A percentile compares a stretch with the other conserved stretches of the same genome.
Evolutionary conservation across 2,329 filamentous ascomycete genomes (phyloP).

Genomic region (Fusarium pseudograminearum): DNA sequence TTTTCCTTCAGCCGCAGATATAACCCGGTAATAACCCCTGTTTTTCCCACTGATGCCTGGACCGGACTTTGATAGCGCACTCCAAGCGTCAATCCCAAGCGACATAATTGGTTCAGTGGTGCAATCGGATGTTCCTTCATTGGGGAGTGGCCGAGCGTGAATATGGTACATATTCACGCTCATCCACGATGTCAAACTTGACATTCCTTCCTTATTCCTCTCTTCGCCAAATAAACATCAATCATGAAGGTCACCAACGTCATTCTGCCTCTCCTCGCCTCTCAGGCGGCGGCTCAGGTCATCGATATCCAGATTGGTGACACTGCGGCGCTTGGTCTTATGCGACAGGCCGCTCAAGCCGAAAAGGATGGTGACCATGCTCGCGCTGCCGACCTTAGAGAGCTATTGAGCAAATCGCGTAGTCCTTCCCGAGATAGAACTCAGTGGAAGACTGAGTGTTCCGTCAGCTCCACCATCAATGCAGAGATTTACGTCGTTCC

Average conservation of each 20-base stretch:
- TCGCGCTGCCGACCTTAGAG: conserved; percentile 5
- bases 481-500: conserved; percentile 26
- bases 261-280: conserved; percentile 11
- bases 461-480: conserved; percentile 13
- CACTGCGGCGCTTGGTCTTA: background rate
- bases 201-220: background rate
- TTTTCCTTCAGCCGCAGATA: background rate
- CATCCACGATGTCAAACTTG: background rate
- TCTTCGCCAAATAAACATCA: background rate
- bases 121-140: background rate
- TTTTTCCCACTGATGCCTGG: background rate
- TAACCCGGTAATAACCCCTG: background rate
- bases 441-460: conserved; percentile 22
- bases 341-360: conserved; percentile 12
- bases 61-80: background rate
- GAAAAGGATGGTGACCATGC: conserved; percentile 8
- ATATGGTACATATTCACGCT: conserved; percentile 8
- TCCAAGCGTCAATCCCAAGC: background rate
- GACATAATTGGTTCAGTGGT: background rate
- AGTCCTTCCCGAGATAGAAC: background rate
- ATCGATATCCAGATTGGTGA: conserved; percentile 27
- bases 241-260: conserved; percentile 20
- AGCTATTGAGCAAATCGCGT: background rate
- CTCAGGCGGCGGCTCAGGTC: conserved; percentile 15
- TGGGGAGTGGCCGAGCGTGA: conserved; percentile 8